Percentiles rank a stretch among this genome's conserved stretches.
Conservation (phyloP, 1,284 basidiomycete species). For the Trametes versicolor region DNA sequence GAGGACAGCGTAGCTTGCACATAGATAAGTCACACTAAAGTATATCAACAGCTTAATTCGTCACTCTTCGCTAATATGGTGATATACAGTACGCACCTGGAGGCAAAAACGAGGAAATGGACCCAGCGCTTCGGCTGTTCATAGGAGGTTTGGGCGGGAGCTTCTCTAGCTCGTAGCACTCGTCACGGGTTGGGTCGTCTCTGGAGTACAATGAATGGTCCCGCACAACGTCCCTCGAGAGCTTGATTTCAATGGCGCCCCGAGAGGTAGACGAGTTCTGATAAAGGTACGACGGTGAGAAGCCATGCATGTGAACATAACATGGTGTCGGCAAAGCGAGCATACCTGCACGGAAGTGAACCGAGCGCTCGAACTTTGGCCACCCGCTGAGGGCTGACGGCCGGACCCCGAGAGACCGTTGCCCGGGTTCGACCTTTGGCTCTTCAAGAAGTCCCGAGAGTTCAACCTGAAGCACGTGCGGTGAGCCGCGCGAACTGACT, state of each 20-base stretch:
- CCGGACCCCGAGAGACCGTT: neutral
- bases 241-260: slow-evolving; percentile 3
- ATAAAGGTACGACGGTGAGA: neutral
- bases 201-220: slow-evolving; percentile 1
- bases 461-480: neutral
- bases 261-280: neutral
- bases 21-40: too few relatives aligned
- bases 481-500: too few relatives aligned
- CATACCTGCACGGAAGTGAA: neutral
- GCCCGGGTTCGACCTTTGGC: neutral
- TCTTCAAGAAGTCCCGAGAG: slow-evolving; percentile 12
- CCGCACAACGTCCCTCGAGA: neutral
- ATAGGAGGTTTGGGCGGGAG: neutral
- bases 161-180: slow-evolving; percentile 4
- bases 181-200: neutral
- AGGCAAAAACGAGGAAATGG: neutral
- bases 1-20: too few relatives aligned
- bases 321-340: too few relatives aligned
- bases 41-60: too few relatives aligned
- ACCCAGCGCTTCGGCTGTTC: neutral
- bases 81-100: neutral
- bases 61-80: too few relatives aligned
- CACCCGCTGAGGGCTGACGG: neutral
- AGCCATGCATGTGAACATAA: neutral
- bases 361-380: neutral